Percentiles rank a stretch among this genome's conserved stretches.
Evolutionary conservation across 116 monocot genomes (phyloP).

Genomic region (Iris pallida): DNA sequence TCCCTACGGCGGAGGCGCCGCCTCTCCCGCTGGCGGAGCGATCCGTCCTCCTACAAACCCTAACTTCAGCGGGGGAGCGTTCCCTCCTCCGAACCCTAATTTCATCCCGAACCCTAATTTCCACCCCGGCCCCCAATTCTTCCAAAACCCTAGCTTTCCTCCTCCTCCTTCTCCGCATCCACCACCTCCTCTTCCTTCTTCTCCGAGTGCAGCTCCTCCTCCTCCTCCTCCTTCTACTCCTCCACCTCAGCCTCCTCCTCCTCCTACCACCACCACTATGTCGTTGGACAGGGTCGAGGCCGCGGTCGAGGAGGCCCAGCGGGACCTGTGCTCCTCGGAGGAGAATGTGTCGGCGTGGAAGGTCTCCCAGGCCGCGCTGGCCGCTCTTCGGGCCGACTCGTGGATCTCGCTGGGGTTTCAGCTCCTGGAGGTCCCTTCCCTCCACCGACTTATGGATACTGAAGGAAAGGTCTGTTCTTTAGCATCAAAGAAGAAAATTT

Average conservation of each 20-base stretch:
- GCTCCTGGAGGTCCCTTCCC: slow-evolving; percentile 47
- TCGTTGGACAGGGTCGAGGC: slow-evolving; percentile 4
- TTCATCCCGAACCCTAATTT: slow-evolving; percentile 1
- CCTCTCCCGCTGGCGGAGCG: slow-evolving; percentile 1
- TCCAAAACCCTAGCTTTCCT: slow-evolving; percentile 5
- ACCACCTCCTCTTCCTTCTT: background rate
- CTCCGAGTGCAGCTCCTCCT: background rate
- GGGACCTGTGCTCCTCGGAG: background rate
- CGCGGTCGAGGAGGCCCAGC: slow-evolving; percentile 2
- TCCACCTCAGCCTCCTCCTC: too few relatives aligned
- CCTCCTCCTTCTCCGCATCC: background rate
- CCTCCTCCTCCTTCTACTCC: background rate
- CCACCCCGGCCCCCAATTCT: background rate
- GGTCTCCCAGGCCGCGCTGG: slow-evolving; percentile 56
- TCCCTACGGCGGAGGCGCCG: background rate
- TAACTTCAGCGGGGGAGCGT: background rate
- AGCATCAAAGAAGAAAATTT: background rate
- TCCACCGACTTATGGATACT: slow-evolving; percentile 36
- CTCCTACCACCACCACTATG: background rate
- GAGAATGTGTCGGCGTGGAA: slow-evolving; percentile 50
- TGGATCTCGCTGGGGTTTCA: slow-evolving; percentile 76
- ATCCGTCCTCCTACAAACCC: background rate
- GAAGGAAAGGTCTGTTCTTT: slow-evolving; percentile 65
- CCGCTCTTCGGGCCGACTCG: slow-evolving; percentile 47
- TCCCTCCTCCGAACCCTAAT: background rate